Conservation (phyloP, 2,329 filamentous ascomycete genomes). For the Phyllosticta paracitricarpa region DNA sequence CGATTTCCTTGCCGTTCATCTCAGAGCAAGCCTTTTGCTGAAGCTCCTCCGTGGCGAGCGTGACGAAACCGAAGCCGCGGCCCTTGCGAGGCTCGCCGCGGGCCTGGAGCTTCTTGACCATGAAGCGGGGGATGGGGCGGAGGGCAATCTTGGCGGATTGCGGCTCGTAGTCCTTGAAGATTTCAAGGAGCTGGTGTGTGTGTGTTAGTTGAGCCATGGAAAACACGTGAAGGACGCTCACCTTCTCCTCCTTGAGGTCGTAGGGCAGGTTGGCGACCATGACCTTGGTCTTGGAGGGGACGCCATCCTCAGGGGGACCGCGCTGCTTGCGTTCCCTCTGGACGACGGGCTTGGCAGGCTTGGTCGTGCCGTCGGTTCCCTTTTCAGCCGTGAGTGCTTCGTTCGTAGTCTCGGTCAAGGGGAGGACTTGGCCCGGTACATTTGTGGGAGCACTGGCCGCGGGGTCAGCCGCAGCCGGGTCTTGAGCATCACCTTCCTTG, state of each 20-base stretch:
- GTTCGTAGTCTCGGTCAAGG: conserved; percentile 43
- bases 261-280: conserved; percentile 99
- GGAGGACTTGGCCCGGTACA: conserved; percentile 41
- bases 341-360: conserved; percentile 35
- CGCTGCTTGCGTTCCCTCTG: conserved; percentile 64
- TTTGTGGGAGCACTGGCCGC: conserved; percentile 35
- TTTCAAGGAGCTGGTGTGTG: conserved; percentile 72
- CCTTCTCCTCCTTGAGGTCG: conserved; percentile 95
- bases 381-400: conserved; percentile 46
- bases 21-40: conserved; percentile 95
- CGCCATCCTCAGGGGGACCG: conserved; percentile 91
- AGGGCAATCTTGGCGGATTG: conserved; percentile 97
- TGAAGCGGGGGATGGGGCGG: conserved; percentile 96
- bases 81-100: conserved; percentile 98
- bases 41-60: conserved; percentile 84
- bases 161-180: conserved; percentile 87
- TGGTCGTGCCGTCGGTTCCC: conserved; percentile 36
- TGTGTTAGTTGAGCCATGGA: conserved; percentile 11
- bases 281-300: conserved; percentile 99
- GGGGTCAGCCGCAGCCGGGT: conserved; percentile 36
- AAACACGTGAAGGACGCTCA: conserved; percentile 35
- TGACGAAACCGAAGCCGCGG: conserved; percentile 97
- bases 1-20: conserved; percentile 99
- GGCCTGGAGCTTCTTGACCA: conserved; percentile 99
- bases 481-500: conserved; percentile 33